Base-by-base conservation (phyloP, 164 flowering plant genomes). In the Euptelea pleiosperma region DNA sequence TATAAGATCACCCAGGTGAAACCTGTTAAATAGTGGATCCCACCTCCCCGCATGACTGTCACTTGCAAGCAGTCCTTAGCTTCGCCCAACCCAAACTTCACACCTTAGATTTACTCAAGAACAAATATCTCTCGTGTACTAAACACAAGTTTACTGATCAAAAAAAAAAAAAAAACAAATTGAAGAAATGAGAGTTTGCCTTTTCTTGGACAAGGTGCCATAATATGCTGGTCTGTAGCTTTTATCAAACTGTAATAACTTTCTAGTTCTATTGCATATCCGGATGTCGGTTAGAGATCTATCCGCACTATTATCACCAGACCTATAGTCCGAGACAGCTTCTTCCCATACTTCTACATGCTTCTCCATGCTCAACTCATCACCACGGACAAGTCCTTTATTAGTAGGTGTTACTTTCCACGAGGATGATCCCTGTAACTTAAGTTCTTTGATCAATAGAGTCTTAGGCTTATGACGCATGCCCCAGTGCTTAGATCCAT, bases 171-270 rank as follows among this genome's bases (percentile, higher is more conserved):
- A n/a, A n/a, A n/a, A n/a, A n/a, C 6, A 31, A 16, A 50, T 16
- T 19, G 25, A 49, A 14, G 48, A 22, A 43, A 47, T 11, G 15
- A 19, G 33, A 54, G 22, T 59, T 65, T 55, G 75, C 99, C 96
- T 94, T 77, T 78, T 82, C 68, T 54, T 76, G 10, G 85, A 89
- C 83, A 89, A 74, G 51, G 82, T 70, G 8, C 99, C 99, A 77
- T 89, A 91, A 79, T 85, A 94, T 46, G 97, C 97, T 68, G 99
- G 97, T 69, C 99, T 85, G 48, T 73, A 53, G 69, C 91, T 82
- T 73, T 94, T 87, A 73, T 86, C 91, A 73, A 88, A 91, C 70
- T 91, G 99, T 67, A 91, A 63, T 60, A 94, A 72, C 67, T 94
- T 82, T 71, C 62, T 91, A 42, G 71, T 65, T 19, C 64, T 61